These are phyloP conservation scores for Euphorbia tirucalli DNA, from an alignment of 345 rosid genomes.

Conservation along the genomic window DNA sequence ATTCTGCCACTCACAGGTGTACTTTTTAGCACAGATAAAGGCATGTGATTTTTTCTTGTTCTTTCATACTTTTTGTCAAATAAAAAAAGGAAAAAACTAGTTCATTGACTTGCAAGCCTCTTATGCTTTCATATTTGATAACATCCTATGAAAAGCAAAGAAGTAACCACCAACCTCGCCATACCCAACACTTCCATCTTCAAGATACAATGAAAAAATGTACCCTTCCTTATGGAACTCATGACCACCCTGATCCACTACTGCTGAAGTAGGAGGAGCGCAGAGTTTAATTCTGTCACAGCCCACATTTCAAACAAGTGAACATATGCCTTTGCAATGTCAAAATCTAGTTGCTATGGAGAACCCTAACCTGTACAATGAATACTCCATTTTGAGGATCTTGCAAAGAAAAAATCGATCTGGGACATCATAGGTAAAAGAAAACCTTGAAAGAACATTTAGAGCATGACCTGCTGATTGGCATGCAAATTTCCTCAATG, in stretches of 20 bases:
- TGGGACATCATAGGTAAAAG: slow-evolving; percentile 32
- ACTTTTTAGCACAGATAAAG: background rate
- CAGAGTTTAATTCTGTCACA: slow-evolving; percentile 60
- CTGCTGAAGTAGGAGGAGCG: slow-evolving; percentile 66
- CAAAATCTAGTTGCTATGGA: slow-evolving; percentile 4
- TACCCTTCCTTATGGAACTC: slow-evolving; percentile 68
- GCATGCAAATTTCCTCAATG: slow-evolving; percentile 52
- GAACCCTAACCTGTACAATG: slow-evolving; percentile 60
- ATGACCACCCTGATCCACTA: slow-evolving; percentile 25
- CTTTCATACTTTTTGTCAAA: background rate
- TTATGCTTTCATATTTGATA: background rate
- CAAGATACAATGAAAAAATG: slow-evolving; percentile 69
- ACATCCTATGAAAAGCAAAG: background rate
- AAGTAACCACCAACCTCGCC: slow-evolving; percentile 72
- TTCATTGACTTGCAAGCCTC: background rate
- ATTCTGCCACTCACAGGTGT: background rate
- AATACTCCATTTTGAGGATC: slow-evolving; percentile 57
- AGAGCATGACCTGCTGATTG: slow-evolving; percentile 58
- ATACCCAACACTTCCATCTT: slow-evolving; percentile 76
- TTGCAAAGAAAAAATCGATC: slow-evolving; percentile 34
- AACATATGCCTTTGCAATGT: slow-evolving; percentile 10
- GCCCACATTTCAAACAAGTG: slow-evolving; percentile 19
- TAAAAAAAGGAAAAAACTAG: background rate
- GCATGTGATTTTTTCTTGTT: background rate
- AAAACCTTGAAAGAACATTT: slow-evolving; percentile 40